Evolutionary conservation across 2,329 filamentous ascomycete species (phyloP).

Genomic region (Stachybotrys elegans): DNA sequence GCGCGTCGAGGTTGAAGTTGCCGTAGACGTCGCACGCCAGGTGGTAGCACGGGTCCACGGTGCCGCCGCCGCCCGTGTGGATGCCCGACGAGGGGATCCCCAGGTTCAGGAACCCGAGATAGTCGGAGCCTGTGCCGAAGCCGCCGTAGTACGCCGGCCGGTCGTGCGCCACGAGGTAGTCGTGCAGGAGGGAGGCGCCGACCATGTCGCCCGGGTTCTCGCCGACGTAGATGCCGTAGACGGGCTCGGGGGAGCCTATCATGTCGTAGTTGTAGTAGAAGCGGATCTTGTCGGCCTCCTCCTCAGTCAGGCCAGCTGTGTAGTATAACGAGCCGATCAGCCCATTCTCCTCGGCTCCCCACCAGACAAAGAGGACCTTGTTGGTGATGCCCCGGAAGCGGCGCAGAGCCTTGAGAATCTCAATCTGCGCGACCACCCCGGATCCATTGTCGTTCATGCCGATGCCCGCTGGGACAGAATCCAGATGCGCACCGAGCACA

Average conservation of each 20-base stretch:
- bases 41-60: conserved; percentile 33
- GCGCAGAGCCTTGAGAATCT: conserved; percentile 30
- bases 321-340: conserved; percentile 39
- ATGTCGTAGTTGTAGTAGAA: conserved; percentile 71
- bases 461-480: conserved; percentile 32
- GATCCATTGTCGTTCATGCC: conserved; percentile 38
- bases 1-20: conserved; percentile 35
- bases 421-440: conserved; percentile 30
- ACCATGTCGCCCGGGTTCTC: conserved; percentile 31
- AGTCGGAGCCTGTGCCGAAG: conserved; percentile 33
- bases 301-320: conserved; percentile 25
- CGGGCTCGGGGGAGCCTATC: conserved; percentile 46
- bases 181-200: conserved; percentile 27
- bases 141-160: conserved; percentile 14
- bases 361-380: conserved; percentile 39
- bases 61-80: conserved; percentile 30
- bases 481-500: conserved; percentile 36
- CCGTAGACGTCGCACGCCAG: conserved; percentile 31
- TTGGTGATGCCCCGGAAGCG: conserved; percentile 34
- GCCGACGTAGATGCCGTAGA: conserved; percentile 32
- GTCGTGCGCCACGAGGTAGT: conserved; percentile 21
- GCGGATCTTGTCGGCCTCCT: conserved; percentile 48
- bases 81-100: conserved; percentile 35
- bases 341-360: conserved; percentile 38
- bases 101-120: conserved; percentile 33